A percentile compares a stretch with the other conserved stretches of the same genome.
These are phyloP conservation scores for Fusarium annulatum DNA, from an alignment of 2,329 filamentous ascomycete species.

Conservation along the genomic window DNA sequence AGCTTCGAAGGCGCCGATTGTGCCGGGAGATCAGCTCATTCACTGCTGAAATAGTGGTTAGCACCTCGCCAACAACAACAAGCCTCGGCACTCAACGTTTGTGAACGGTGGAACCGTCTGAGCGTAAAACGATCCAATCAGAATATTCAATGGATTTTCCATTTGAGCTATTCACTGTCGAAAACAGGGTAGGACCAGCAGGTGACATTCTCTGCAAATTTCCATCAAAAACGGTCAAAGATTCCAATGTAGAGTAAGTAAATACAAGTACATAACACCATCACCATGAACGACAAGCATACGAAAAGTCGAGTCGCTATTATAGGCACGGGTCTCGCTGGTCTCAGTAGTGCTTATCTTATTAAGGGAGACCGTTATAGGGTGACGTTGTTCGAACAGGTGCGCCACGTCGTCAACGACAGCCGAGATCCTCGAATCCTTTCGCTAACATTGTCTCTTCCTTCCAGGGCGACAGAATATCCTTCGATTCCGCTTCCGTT, in stretches of 20 bases:
- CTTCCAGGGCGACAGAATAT: slow-evolving; percentile 47
- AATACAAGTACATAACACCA: neutral
- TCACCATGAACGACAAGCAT: neutral
- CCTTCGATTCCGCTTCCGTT: slow-evolving; percentile 54
- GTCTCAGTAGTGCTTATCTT: slow-evolving; percentile 51
- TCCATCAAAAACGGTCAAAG: neutral
- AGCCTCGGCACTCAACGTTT: neutral
- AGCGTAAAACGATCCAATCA: neutral
- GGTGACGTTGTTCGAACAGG: slow-evolving; percentile 51
- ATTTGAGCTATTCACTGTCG: neutral
- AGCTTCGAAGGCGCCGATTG: neutral
- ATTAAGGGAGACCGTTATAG: slow-evolving; percentile 45
- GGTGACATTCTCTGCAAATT: neutral
- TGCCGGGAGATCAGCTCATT: neutral
- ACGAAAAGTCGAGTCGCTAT: slow-evolving; percentile 43
- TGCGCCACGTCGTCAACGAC: slow-evolving; percentile 21
- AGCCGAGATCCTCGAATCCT: neutral
- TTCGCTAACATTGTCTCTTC: neutral
- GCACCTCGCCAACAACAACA: neutral
- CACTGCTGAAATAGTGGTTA: neutral
- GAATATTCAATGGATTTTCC: neutral
- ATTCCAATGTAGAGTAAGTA: neutral
- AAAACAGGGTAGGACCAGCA: neutral
- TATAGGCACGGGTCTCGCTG: slow-evolving; percentile 53
- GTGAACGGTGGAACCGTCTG: neutral